phyloP scores from a whole-genome alignment of 495 filamentous ascomycete genomes.

The Xeromyces bisporus region DNA sequence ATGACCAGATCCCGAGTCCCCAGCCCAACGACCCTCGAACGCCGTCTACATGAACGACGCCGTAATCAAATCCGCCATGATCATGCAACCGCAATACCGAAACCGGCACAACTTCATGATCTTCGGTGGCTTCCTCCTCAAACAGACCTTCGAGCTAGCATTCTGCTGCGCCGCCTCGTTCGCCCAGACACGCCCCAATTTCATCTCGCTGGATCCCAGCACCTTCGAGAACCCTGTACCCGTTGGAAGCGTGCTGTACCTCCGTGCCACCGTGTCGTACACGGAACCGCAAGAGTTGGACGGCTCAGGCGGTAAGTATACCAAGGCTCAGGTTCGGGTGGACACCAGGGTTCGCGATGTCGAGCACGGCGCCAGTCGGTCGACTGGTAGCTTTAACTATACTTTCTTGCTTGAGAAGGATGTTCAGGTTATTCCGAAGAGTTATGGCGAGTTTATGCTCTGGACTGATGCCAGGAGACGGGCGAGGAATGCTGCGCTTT shows the following conservation, averaged over 20 bases:
- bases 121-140: conserved; percentile 71
- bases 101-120: conserved; percentile 85
- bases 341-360: conserved; percentile 63
- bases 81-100: conserved; percentile 80
- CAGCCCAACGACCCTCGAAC: conserved; percentile 40
- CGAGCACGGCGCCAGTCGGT: conserved; percentile 56
- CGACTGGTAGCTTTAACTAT: conserved; percentile 74
- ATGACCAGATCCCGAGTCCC: conserved; percentile 42
- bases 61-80: conserved; percentile 48
- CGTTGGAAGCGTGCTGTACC: conserved; percentile 66
- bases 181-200: conserved; percentile 57
- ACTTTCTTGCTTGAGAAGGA: conserved; percentile 62
- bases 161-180: conserved; percentile 75
- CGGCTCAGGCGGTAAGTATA: conserved; percentile 27
- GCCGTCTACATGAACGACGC: conserved; percentile 52
- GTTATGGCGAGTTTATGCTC: conserved; percentile 64
- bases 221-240: conserved; percentile 77
- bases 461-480: conserved; percentile 57
- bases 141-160: conserved; percentile 72
- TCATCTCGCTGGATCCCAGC: conserved; percentile 60
- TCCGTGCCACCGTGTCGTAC: conserved; percentile 61
- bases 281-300: conserved; percentile 44
- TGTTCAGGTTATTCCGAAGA: conserved; percentile 57
- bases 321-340: conserved; percentile 59
- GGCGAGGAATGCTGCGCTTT: conserved; percentile 27